Percentiles rank a stretch among this genome's conserved stretches.
Conservation (phyloP, 768 basidiomycete genomes). For the Termitomyces sp. region DNA sequence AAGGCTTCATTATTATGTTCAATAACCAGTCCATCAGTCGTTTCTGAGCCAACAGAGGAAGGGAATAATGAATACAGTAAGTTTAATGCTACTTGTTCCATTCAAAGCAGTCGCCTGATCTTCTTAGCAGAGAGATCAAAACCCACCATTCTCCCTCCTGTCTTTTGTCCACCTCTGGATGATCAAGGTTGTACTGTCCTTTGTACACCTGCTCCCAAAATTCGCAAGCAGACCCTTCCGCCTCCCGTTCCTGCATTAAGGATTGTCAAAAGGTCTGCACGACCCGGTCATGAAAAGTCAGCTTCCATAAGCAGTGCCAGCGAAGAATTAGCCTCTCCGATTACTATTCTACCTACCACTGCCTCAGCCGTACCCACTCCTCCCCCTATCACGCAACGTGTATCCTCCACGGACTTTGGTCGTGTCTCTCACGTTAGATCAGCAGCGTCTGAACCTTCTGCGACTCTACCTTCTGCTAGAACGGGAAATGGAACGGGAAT, state of each 20-base stretch:
- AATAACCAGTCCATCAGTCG: not conserved
- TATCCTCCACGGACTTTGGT: not conserved
- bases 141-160: not conserved
- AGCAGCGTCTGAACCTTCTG: slow-evolving; percentile 1
- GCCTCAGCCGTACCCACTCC: not conserved
- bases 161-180: slow-evolving; percentile 12
- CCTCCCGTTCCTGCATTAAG: slow-evolving; percentile 38
- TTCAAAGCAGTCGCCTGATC: not conserved
- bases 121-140: not conserved
- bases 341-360: not conserved
- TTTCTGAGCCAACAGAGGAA: not conserved
- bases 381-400: not conserved
- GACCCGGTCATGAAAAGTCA: slow-evolving; percentile 13
- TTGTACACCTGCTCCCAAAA: slow-evolving; percentile 7
- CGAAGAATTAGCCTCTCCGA: not conserved
- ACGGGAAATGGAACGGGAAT: slow-evolving; percentile 9
- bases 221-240: slow-evolving; percentile 21
- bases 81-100: not conserved
- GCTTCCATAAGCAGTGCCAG: slow-evolving; percentile 10
- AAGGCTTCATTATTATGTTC: not conserved
- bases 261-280: slow-evolving; percentile 39
- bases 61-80: not conserved
- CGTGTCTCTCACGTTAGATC: not conserved
- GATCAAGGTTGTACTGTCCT: not conserved
- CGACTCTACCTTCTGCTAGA: not conserved